A percentile compares a stretch with the other conserved stretches of the same genome.
phyloP scores from a whole-genome alignment of 257 asterid species.

The Solanum etuberosum region DNA sequence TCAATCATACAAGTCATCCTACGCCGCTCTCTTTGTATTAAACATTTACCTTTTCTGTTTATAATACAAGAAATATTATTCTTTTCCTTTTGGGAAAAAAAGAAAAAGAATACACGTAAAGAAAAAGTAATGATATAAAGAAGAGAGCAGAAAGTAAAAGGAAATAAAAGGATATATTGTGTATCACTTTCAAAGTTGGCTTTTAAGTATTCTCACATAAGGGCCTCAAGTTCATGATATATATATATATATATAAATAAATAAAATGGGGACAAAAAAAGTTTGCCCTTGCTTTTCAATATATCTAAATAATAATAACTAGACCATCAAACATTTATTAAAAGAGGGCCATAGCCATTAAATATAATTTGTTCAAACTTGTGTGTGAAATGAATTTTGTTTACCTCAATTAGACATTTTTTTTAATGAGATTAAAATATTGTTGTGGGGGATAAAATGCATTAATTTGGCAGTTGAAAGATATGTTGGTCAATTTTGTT shows the following conservation, averaged over 20 bases:
- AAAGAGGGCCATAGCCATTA: constrained; percentile 50
- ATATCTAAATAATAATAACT: constrained; percentile 10
- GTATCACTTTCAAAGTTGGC: constrained; percentile 16
- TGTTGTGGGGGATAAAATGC: not conserved
- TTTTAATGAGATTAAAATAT: not conserved
- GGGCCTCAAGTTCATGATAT: constrained; percentile 36
- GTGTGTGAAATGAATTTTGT: constrained; percentile 16
- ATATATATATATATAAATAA: constrained; percentile 9
- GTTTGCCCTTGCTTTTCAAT: constrained; percentile 18
- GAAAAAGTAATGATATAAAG: not conserved
- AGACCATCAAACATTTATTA: constrained; percentile 35
- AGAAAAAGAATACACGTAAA: constrained; percentile 1
- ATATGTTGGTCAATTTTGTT: not conserved
- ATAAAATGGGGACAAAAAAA: not conserved
- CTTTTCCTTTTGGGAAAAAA: not conserved
- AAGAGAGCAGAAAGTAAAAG: not conserved
- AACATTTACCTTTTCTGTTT: not conserved
- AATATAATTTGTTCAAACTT: constrained; percentile 7
- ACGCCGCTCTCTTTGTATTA: constrained; percentile 23
- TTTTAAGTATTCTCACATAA: constrained; percentile 14
- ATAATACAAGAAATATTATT: not conserved
- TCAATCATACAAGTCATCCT: constrained; percentile 9
- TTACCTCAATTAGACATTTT: not conserved
- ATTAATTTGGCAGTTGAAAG: constrained; percentile 14
- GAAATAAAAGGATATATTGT: constrained; percentile 9